Base-by-base conservation (phyloP, 2,329 filamentous ascomycete genomes). In the Fusarium stilboides region DNA sequence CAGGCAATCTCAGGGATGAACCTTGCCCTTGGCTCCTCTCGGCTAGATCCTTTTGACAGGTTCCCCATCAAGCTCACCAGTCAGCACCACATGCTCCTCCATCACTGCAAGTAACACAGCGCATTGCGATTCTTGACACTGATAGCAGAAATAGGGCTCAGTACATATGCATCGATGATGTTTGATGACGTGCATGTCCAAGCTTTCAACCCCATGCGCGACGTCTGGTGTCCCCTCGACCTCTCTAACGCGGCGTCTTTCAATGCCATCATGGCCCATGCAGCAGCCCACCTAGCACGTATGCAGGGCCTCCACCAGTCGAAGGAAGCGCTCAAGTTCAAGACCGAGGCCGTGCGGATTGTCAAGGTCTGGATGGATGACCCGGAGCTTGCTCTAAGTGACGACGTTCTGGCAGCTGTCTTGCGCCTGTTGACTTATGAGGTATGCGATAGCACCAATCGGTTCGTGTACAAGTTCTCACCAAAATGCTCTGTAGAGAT, bases 241-340 rank as follows among this genome's bases (percentile, higher is more conserved):
- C 68, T 82, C 17, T 81, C 80, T 6, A 81, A 82, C 54, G 74
- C 78, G 3, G 78, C 80, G 7, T 80, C 79, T 1, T 81, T 81
- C 65, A 80, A 81, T 40, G 76, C 75, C 19, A 77, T 81, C 40
- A 80, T 82, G 78, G 80, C 80, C 1, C 80, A 82, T 56, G 77
- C 80, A 3, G 80, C 80, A 2, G 79, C 79, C 1, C 80, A 82
- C 46, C 59, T 81, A 2, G 73, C 77, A 34, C 73, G 78, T 5
- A 72, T 80, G 54, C 77, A 80, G 24, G 75, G 75, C 1, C 72
- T 74, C 0, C 68, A 54, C 9, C 56, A 65, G 7, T 77, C 76
- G 2, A 64, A 57, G 15, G 70, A 75, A 39, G 78, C 75, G 1
- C 40, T 78, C 2, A 67, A 69, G 39, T 80, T 76, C 59, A 81